Evolutionary conservation across 768 basidiomycete species (phyloP), one percentile per base, ranked within the genome.

Genomic region (Tricholoma flavovirens): DNA sequence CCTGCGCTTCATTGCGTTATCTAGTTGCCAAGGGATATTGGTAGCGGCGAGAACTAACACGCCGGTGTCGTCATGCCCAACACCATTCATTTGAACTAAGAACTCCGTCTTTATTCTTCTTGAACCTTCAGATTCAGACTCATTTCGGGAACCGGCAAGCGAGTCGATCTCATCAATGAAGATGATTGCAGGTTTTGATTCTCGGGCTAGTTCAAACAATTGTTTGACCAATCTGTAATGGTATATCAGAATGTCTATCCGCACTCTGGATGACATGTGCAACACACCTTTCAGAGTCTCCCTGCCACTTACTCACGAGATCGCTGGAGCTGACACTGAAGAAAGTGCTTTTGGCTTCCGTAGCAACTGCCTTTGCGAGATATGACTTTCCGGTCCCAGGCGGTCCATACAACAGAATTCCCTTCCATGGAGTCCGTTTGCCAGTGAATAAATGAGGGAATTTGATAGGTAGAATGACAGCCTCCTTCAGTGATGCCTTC

Each of bases 131-230:
- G 91, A 93, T 70, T 98, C 96, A n/a, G 89, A 89, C 70, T 98
- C 97, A 56, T 90, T 95, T 64, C 97, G 83, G 19, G 93, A 89
- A 1, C 97, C 93, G 5, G 94, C 90, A 51, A 99, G 77, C 9
- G 96, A 98, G 71, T 99, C 97, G 43, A 99, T 91, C 70, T 98
- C 97, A 67, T 99, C 97, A 66, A 99, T 90, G 69, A 99, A 99
- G 71, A 99, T 98, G 72, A 99, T 99, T 1, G 96, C 85, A 0
- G 97, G 97, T 68, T 98, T 98, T 56, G 84, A 84, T 69, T 98
- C 96, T 53, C 97, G 83, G 1, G 97, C 97, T 77, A 99, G 89
- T 64, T 91, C 84, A 66, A 99, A 99, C 24, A 99, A 79, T 66
- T 98, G 93, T 70, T 93, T 94, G 49, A 99, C 97, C 50, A 98